Conservation (phyloP, 1,284 basidiomycete species). For the Ceratobasidium papillatum region DNA sequence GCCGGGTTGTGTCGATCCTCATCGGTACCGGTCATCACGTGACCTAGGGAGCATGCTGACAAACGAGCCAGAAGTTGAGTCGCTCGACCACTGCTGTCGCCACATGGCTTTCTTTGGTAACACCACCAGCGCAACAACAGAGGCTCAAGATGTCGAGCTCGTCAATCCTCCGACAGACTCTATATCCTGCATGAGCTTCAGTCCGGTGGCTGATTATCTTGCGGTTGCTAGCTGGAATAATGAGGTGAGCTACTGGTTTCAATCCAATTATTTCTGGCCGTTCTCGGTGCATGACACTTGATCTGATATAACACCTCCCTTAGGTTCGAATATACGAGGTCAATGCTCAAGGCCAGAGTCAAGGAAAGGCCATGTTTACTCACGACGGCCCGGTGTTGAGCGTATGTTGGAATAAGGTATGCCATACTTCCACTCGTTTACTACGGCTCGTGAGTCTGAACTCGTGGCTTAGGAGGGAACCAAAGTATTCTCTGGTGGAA, state of each 20-base stretch:
- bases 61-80: not conserved
- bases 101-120: conserved; percentile 38
- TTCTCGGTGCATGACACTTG: not conserved
- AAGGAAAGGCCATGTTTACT: conserved; percentile 82
- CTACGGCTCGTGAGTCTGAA: conserved; percentile 15
- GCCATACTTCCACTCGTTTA: conserved; percentile 38
- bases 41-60: not conserved
- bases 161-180: conserved; percentile 76
- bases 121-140: conserved; percentile 38
- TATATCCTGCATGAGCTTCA: conserved; percentile 72
- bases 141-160: conserved; percentile 76
- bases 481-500: conserved; percentile 85
- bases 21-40: too few relatives aligned
- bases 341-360: conserved; percentile 58
- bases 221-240: conserved; percentile 84
- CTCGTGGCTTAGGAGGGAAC: conserved; percentile 66
- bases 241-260: conserved; percentile 59
- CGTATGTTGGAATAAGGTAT: conserved; percentile 79
- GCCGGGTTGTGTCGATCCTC: too few relatives aligned
- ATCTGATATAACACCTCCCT: not conserved
- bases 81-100: not conserved
- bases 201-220: conserved; percentile 71
- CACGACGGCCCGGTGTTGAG: conserved; percentile 86
- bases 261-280: not conserved
- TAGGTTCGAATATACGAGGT: conserved; percentile 67